Base-by-base conservation (phyloP, 805 yeast genomes). In the Cyberlindnera euphorbiae region DNA sequence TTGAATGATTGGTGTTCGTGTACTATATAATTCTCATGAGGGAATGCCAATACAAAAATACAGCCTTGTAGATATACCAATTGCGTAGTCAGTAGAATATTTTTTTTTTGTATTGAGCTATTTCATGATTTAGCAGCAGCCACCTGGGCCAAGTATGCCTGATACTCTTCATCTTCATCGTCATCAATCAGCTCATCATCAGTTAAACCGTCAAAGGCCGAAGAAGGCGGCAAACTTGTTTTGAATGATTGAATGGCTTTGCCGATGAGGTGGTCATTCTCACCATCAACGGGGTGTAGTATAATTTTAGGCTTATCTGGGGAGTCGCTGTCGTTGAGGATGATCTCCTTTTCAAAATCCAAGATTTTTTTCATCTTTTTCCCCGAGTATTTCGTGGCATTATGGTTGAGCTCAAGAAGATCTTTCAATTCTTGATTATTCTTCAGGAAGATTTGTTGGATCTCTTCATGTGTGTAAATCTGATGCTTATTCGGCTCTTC, bases 201-300 rank as follows among this genome's bases (percentile, higher is more conserved):
- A 14, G 38, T 31, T 6, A 53, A 11, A 10, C 56, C 63, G 40
- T 60, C 66, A 42, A 65, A 65, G 4, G 61, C 53, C 6, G 68
- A 63, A 27, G 42, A 51, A 17, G 69, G 66, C 8, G 71, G 71
- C 21, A 60, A 32, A 17, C 60, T 53, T 1, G 69, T 63, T 26
- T 32, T 55, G 48, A 46, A 60, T 28, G 38, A 46, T 34, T 41
- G 36, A 8, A 53, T 47, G 3, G 55, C 52, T 26, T 39, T 36
- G 1, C 46, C 47, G 13, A 50, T 52, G 17, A 54, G 37, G 31
- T 49, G 52, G 33, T 49, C 57, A 34, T 52, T 41, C 15, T 42
- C 52, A 1, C 55, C 57, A 24, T 43, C 30, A 6, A 51, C 44
- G 6, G 57, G 55, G 31, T 52, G 42, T 5, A 54, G 28, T 8